Evolutionary conservation across 768 basidiomycete species (phyloP).

Genomic region (Psilocybe cyanescens): DNA sequence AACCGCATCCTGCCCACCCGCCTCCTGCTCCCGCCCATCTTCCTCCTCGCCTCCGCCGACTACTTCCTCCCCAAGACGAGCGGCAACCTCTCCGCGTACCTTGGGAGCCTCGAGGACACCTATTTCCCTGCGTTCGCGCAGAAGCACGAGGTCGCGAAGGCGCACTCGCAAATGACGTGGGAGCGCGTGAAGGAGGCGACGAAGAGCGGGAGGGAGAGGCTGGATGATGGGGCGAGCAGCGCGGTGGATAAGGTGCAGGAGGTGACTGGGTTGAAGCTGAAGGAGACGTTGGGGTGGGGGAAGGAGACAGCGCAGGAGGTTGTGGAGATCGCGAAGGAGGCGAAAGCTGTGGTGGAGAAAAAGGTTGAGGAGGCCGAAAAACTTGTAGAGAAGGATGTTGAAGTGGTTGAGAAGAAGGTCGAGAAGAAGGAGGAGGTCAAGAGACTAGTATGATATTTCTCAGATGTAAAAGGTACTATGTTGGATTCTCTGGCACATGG

Average conservation of each 20-base stretch:
- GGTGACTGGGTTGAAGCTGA: constrained; percentile 72
- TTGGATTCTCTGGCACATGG: too few relatives aligned
- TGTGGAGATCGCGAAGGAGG: constrained; percentile 17
- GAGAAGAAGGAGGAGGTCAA: constrained; percentile 8
- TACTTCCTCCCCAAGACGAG: constrained; percentile 91
- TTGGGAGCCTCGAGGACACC: constrained; percentile 68
- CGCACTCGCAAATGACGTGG: constrained; percentile 64
- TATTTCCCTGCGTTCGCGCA: constrained; percentile 73
- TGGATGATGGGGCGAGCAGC: constrained; percentile 47
- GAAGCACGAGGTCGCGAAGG: constrained; percentile 66
- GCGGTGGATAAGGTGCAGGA: constrained; percentile 26
- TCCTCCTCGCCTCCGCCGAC: constrained; percentile 68
- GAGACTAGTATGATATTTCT: constrained; percentile 5
- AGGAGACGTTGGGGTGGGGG: constrained; percentile 45
- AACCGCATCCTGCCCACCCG: constrained; percentile 74
- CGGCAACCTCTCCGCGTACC: constrained; percentile 66
- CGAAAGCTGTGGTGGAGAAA: constrained; percentile 20
- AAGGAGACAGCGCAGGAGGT: constrained; percentile 15
- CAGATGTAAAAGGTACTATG: background rate
- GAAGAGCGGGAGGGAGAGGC: constrained; percentile 44
- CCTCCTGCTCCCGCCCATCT: constrained; percentile 73
- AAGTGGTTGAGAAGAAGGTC: constrained; percentile 21
- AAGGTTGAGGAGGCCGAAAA: constrained; percentile 29
- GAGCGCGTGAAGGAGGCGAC: constrained; percentile 57
- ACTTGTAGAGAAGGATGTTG: constrained; percentile 23